Base-by-base conservation (phyloP, 2,329 filamentous ascomycete genomes). In the Stagonosporopsis vannaccii region DNA sequence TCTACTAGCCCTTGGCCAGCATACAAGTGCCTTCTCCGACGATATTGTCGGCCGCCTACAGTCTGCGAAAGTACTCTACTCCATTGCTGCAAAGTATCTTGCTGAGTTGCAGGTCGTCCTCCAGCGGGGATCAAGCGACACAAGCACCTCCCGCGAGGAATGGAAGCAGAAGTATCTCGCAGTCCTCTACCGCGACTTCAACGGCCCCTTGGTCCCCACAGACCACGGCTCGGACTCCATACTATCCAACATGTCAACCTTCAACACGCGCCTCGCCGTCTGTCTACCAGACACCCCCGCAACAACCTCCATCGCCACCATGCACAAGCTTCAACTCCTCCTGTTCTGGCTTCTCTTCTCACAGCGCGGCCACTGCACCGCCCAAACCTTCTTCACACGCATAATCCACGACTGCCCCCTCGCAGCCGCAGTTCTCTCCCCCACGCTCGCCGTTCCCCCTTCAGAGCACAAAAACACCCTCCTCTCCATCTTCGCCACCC, bases 271-370 rank as follows among this genome's bases (percentile, higher is more conserved):
- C 11, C 53, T 67, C 9, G 55, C 57, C 5, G 30, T 20, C 6
- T 63, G 55, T n/a, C 46, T 63, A 1, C 25, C 23, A 23, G n/a
- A 37, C 1, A 23, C 33, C 6, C 8, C 45, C 19, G 15, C 12
- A 8, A 8, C 22, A 25, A 25, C 11, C 26, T n/a, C 23, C 26
- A 42, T 20, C 5, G 2, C 26, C 9, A 30, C 64, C 12, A 64
- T 68, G 53, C 47, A 33, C 42, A 69, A 70, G 32, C 43, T 71
- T 6, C 72, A 75, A 41, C 23, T 71, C n/a, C 47, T 73, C 30
- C 43, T 68, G n/a, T 75, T 73, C 61, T 75, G 72, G 71, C 69
- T 72, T 17, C 43, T 73, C 26, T 72, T 65, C 58, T 58, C 55
- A 4, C 68, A 72, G 47, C 64, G 59, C 12, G 53, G 47, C 15